These are phyloP conservation scores for Rhizopus stolonifer DNA, from an alignment of 371 early-diverging fungal genomes.

Conservation along the genomic window DNA sequence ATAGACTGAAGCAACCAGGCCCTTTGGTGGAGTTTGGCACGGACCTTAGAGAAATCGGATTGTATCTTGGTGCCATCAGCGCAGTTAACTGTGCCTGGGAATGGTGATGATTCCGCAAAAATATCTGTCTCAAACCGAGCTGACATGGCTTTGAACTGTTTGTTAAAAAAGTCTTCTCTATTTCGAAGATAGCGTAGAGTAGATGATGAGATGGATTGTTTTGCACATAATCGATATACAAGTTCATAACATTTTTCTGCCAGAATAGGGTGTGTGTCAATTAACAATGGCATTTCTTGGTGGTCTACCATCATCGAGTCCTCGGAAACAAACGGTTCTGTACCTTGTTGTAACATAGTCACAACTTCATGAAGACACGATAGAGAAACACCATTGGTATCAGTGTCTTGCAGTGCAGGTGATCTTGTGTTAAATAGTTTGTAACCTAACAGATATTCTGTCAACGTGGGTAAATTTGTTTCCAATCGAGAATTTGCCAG, in stretches of 20 bases:
- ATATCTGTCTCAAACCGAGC: conserved; percentile 43
- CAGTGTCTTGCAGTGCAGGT: conserved; percentile 43
- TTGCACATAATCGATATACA: conserved; percentile 76
- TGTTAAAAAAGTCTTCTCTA: conserved; percentile 72
- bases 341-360: conserved; percentile 60
- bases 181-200: conserved; percentile 84
- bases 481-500: conserved; percentile 55
- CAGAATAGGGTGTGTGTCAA: conserved; percentile 71
- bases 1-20: conserved; percentile 86
- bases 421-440: conserved; percentile 35
- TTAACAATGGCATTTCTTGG: conserved; percentile 45
- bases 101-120: conserved; percentile 12
- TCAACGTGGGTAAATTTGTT: conserved; percentile 63
- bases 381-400: conserved; percentile 32
- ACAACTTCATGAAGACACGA: conserved; percentile 73
- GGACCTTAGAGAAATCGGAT: conserved; percentile 51
- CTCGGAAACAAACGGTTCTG: conserved; percentile 18
- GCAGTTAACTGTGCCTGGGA: conserved; percentile 21
- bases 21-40: conserved; percentile 81
- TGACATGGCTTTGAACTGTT: conserved; percentile 58
- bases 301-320: conserved; percentile 22
- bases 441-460: conserved; percentile 88
- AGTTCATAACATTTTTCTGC: conserved; percentile 87
- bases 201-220: conserved; percentile 62
- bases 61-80: conserved; percentile 27